Percentiles rank a stretch among this genome's conserved stretches.
Conservation (phyloP, 73 alveolate species). For the Paramecium caudatum region DNA sequence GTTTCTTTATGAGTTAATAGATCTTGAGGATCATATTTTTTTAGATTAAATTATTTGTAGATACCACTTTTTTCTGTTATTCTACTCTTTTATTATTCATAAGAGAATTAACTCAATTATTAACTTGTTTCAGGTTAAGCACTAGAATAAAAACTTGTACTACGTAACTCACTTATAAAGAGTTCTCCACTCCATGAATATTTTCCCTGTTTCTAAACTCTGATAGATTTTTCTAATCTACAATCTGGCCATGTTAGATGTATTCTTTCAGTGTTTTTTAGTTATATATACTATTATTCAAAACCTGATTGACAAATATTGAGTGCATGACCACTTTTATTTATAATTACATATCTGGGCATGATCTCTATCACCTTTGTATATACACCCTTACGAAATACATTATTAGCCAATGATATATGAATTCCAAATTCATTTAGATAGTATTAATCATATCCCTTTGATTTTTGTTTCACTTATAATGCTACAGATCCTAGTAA, state of each 20-base stretch:
- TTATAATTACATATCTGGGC: constrained; percentile 60
- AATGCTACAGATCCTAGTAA: constrained; percentile 40
- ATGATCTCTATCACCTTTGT: constrained; percentile 57
- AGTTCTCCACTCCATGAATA: constrained; percentile 44
- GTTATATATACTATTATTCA: constrained; percentile 6
- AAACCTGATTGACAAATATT: constrained; percentile 61
- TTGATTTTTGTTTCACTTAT: constrained; percentile 23
- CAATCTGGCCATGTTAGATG: constrained; percentile 63
- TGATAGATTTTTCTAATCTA: constrained; percentile 44
- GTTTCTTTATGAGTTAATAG: not conserved
- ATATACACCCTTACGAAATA: constrained; percentile 17
- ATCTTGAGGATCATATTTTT: constrained; percentile 59
- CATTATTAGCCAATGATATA: constrained; percentile 20
- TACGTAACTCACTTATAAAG: constrained; percentile 1
- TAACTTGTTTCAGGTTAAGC: not conserved
- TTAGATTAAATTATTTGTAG: not conserved
- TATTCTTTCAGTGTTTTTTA: not conserved
- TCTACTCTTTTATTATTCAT: constrained; percentile 14
- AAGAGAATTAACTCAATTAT: not conserved
- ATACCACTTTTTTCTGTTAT: not conserved
- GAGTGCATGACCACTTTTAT: not conserved
- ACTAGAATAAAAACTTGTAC: constrained; percentile 3
- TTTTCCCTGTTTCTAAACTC: not conserved
- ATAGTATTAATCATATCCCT: not conserved
- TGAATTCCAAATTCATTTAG: constrained; percentile 60